These are phyloP conservation scores for Xylaria cubensis DNA, from an alignment of 495 filamentous ascomycete genomes.

Conservation along the genomic window DNA sequence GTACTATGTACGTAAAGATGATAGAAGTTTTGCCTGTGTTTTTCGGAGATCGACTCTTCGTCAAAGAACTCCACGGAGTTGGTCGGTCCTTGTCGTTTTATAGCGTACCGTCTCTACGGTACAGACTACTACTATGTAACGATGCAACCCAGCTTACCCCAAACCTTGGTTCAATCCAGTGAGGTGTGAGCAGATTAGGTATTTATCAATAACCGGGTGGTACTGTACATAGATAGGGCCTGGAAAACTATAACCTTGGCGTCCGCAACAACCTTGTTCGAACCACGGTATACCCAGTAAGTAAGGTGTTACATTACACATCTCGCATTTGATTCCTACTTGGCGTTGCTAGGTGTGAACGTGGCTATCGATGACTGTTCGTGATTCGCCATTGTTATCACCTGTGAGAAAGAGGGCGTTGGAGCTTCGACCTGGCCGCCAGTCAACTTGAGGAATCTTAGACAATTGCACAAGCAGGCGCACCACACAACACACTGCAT, in stretches of 20 bases:
- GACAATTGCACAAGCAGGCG: background rate
- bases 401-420: background rate
- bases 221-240: background rate
- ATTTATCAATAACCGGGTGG: background rate
- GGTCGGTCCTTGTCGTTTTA: background rate
- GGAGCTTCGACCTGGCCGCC: background rate
- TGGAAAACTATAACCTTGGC: background rate
- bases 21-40: background rate
- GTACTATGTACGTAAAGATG: background rate
- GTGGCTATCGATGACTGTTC: background rate
- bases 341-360: background rate
- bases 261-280: background rate
- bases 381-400: background rate
- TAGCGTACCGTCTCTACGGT: background rate
- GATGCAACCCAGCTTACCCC: background rate
- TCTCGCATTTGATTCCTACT: background rate
- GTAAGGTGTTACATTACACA: background rate
- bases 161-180: background rate
- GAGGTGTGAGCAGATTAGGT: background rate
- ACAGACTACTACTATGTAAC: background rate
- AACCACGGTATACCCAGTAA: background rate
- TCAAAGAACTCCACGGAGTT: background rate
- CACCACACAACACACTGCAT: background rate
- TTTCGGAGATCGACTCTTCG: background rate
- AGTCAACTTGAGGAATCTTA: background rate